Evolutionary conservation across 2,329 filamentous ascomycete genomes (phyloP), one percentile per base, ranked within the genome.

Genomic region (Penicillium sp.): DNA sequence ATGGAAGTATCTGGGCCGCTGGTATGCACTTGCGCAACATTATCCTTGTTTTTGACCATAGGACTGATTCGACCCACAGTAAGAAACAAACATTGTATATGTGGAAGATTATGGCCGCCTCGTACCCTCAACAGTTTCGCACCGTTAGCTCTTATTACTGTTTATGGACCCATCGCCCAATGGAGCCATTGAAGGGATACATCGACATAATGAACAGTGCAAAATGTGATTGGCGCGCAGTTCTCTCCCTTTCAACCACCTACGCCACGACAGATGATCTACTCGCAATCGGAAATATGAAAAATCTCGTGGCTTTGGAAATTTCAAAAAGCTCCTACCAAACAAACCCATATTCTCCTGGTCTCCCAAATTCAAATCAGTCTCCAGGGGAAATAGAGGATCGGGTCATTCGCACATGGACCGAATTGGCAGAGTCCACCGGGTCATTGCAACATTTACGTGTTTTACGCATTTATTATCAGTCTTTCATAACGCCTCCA

Each of bases 91-190:
- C 73, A 19, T 59, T 77, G 24, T 65, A 76, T 48, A 72, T 75
- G 61, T 79, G 77, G 77, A 77, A 74, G 36, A 62, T 77, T n/a
- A 68, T 77, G 48, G 69, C 70, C 14, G 68, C 61, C 4, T 64
- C 58, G 16, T 78, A 78, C 60, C 70, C 72, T 8, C 34, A 48
- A 8, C 58, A 75, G 31, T 77, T 79, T 34, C 58, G 55, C 7
- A 28, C 63, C 18, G 19, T 67, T 16, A 51, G 62, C 5, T 63
- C 63, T 13, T 62, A 69, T 23, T 74, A 72, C 43, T 59, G 56
- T 5, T 61, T 75, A 48, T 65, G 63, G n/a, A 66, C 73, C 19
- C 58, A 55, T 8, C 53, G 54, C 3, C 71, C 71, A 9, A 57
- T 54, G 44, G 60, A 72, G 59, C 59, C 69, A 1, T 53, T 76